Base-by-base conservation (phyloP, 1,139 yeast genomes). In the Blastobotrys serpentis region DNA sequence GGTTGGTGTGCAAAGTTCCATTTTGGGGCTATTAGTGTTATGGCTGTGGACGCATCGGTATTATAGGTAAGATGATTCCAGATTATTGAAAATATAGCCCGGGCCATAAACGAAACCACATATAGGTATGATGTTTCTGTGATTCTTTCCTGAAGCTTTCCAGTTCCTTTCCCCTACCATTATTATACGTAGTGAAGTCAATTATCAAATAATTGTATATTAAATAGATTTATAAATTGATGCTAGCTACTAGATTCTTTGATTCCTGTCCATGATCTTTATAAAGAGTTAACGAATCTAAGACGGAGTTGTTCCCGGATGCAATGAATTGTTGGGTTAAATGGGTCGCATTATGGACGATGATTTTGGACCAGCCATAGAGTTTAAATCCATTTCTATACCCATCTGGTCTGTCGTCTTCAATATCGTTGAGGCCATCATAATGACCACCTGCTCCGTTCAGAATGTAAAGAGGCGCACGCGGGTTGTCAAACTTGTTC, bases 311-410 rank as follows among this genome's bases (percentile, higher is more conserved):
- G 19, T 76, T 78, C 0, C 60, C 67, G 41, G 59, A 53, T 2
- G 60, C 56, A 29, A 62, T 46, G 46, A 61, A 77, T 65, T 52
- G 72, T 72, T 47, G 74, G 66, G 50, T 76, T 74, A 54, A 68
- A 69, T 58, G 67, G 11, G 70, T 79, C 43, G 73, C 72, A 51
- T 77, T 74, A 59, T 79, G 83, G 78, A 80, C 76, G 49, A 67
- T 65, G 44, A 68, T 62, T 48, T 61, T 68, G 43, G 75, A 72
- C 57, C 70, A 66, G 8, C 67, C 67, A 30, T 56, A 61, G 21
- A 58, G 47, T n/a, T 46, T 51, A 19, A 29, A 40, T 16, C 50
- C 51, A 13, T 19, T 44, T 13, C 13, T 17, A 16, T n/a, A 39
- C 2, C 49, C 49, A 4, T 42, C 26, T 7, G 49, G 49, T 21